A percentile compares a stretch with the other conserved stretches of the same genome.
Evolutionary conservation across 2,329 filamentous ascomycete genomes (phyloP).

Genomic region (Aspergillus bombycis): DNA sequence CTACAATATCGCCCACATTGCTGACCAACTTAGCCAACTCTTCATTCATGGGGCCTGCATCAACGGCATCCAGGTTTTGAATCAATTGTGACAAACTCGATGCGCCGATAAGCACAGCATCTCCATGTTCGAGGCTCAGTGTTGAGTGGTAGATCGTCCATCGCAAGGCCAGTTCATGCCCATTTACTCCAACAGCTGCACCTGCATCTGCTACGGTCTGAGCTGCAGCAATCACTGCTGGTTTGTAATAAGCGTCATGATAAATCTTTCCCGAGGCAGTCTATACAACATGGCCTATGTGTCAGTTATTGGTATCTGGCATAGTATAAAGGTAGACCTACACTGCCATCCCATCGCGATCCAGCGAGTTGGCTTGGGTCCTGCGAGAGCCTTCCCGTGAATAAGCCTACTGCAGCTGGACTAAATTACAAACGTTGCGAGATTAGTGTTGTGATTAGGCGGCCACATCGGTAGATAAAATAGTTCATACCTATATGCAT

Average conservation of each 20-base stretch:
- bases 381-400: conserved; percentile 27
- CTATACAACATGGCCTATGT: neutral
- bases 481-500: conserved; percentile 38
- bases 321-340: neutral
- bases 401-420: neutral
- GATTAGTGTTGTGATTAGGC: neutral
- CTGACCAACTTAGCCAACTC: conserved; percentile 35
- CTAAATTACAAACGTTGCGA: neutral
- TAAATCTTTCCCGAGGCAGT: neutral
- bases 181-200: neutral
- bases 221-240: neutral
- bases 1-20: neutral
- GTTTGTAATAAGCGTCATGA: neutral
- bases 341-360: neutral
- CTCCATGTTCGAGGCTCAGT: conserved; percentile 34
- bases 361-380: neutral
- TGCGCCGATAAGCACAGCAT: conserved; percentile 47
- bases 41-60: conserved; percentile 45
- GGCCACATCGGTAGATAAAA: neutral
- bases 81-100: conserved; percentile 42
- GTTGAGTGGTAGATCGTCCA: conserved; percentile 51
- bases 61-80: conserved; percentile 41
- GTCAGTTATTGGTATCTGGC: neutral
- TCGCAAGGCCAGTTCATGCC: conserved; percentile 40
- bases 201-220: neutral